Evolutionary conservation across 2,329 filamentous ascomycete genomes (phyloP), one percentile per base, ranked within the genome.

Genomic region (Claviceps cyperi): DNA sequence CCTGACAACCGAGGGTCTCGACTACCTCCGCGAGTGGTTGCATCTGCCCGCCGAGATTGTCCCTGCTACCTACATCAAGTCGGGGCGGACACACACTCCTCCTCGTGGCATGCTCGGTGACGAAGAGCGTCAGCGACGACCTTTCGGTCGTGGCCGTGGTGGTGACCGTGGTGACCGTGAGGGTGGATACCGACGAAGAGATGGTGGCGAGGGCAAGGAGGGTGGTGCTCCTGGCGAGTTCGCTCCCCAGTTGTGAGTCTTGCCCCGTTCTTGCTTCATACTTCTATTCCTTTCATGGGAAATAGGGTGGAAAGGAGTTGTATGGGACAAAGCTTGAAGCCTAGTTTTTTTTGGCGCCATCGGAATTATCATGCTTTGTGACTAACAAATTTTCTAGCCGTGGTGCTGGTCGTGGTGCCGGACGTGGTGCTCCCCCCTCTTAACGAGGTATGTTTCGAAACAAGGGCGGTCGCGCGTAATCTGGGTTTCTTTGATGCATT

Each of bases 21-120:
- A 97, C 80, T 98, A 98, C 83, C 90, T 98, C 73, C 91, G 92
- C 71, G 92, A 98, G 81, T 98, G 92, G 92, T 90, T 98, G 65
- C 92, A 98, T 78, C 86, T 98, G 66, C 92, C 92, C 67, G 90
- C 92, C 70, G 92, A 98, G 83, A 96, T 98, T 69, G 92, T 98
- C 62, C 92, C 92, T 64, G 89, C 94, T 67, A 98, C 92, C 67
- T 92, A 98, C 85, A 97, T 98, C 79, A 98, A 98, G 87, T 90
- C 96, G 80, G 89, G 96, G 81, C 88, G 92, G 74, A 92, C 88
- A 66, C 89, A 96, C 76, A 90, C 89, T 76, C 91, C 91, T 73
- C 91, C 92, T 69, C 90, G 92, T 68, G 92, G 92, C 69, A 97
- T 98, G 92, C 83, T 97, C 77, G 89, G 89, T 65, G 90, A 94